Evolutionary conservation across 2,329 filamentous ascomycete genomes (phyloP).

Genomic region (Aspergillus costaricaensis): DNA sequence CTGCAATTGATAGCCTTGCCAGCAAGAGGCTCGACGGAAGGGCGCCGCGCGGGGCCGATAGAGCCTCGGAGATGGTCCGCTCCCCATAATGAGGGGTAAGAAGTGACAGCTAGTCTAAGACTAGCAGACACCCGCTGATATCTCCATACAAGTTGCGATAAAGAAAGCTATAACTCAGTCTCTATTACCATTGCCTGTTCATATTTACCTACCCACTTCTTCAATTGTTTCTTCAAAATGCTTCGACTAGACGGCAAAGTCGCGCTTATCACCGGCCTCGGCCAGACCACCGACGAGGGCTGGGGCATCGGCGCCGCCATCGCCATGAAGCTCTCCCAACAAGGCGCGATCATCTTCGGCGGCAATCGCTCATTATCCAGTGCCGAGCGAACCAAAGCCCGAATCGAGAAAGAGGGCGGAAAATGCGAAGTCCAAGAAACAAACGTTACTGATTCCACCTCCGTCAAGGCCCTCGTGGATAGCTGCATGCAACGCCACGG

Average conservation of each 20-base stretch:
- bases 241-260: constrained; percentile 25
- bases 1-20: too few relatives aligned
- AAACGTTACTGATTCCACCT: constrained; percentile 55
- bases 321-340: constrained; percentile 50
- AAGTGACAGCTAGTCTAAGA: too few relatives aligned
- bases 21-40: too few relatives aligned
- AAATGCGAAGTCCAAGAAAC: constrained; percentile 46
- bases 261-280: constrained; percentile 29
- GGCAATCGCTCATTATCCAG: constrained; percentile 51
- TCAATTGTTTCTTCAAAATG: constrained; percentile 21
- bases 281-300: constrained; percentile 42
- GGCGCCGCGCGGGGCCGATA: too few relatives aligned
- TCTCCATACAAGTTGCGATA: too few relatives aligned
- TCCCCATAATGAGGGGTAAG: too few relatives aligned
- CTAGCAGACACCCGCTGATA: too few relatives aligned
- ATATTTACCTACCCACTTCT: too few relatives aligned
- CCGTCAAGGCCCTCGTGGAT: constrained; percentile 56
- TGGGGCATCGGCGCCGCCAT: constrained; percentile 57
- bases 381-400: constrained; percentile 43
- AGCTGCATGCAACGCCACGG: constrained; percentile 56
- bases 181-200: too few relatives aligned
- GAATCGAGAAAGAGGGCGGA: constrained; percentile 38
- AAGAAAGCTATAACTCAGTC: too few relatives aligned
- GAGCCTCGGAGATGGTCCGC: too few relatives aligned
- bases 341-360: constrained; percentile 55